These are phyloP conservation scores for Apiosordaria backusii DNA, from an alignment of 495 filamentous ascomycete genomes.

Conservation along the genomic window DNA sequence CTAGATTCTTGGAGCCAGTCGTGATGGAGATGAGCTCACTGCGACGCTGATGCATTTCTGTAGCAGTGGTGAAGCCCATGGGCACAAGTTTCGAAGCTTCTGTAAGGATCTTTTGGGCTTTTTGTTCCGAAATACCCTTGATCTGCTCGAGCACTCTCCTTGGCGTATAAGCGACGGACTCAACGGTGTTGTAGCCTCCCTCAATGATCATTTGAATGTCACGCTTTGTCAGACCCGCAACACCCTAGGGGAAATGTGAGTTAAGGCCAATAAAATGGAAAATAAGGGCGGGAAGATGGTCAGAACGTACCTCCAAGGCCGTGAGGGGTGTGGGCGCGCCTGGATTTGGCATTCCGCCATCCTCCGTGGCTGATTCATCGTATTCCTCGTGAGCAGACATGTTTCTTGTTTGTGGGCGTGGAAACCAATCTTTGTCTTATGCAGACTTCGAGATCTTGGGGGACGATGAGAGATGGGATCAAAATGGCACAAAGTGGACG, in stretches of 20 bases:
- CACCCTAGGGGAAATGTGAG: constrained; percentile 50
- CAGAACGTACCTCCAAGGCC: constrained; percentile 70
- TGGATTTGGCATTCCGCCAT: constrained; percentile 62
- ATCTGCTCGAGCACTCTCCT: constrained; percentile 83
- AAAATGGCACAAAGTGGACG: background rate
- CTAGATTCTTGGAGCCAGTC: constrained; percentile 93
- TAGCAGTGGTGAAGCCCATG: constrained; percentile 99
- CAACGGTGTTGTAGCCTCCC: constrained; percentile 90
- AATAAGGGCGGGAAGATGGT: background rate
- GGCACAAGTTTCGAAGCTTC: constrained; percentile 97
- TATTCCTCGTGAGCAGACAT: constrained; percentile 40
- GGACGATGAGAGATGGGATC: background rate
- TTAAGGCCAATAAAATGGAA: no score
- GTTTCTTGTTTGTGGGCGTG: constrained; percentile 1
- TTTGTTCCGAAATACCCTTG: constrained; percentile 95
- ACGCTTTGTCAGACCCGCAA: constrained; percentile 82
- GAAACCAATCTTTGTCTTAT: background rate
- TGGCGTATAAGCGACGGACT: constrained; percentile 93
- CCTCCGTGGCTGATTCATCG: constrained; percentile 45
- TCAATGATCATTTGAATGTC: constrained; percentile 92
- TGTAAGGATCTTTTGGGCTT: constrained; percentile 86
- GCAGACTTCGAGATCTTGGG: background rate
- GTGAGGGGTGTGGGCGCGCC: constrained; percentile 90
- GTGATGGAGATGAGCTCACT: constrained; percentile 97
- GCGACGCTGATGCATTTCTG: constrained; percentile 95